Evolutionary conservation across 495 filamentous ascomycete species (phyloP).

Genomic region (Xylaria sp.): DNA sequence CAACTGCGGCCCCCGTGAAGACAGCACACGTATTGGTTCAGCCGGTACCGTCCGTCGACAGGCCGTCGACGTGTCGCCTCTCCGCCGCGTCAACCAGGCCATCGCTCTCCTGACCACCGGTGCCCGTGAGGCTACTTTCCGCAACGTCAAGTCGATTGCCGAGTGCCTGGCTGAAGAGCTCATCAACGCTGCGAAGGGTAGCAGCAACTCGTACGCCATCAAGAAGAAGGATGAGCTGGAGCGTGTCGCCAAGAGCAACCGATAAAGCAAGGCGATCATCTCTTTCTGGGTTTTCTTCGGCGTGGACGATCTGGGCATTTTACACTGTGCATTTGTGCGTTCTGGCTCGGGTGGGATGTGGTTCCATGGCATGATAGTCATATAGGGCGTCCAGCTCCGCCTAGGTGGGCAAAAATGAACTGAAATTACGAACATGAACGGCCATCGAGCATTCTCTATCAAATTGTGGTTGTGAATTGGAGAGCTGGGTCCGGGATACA

Average conservation of each 20-base stretch:
- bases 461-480: conserved; percentile 23
- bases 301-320: conserved; percentile 57
- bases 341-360: conserved; percentile 53
- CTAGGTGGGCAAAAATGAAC: conserved; percentile 44
- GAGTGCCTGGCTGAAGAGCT: conserved; percentile 99
- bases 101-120: conserved; percentile 97
- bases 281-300: conserved; percentile 50
- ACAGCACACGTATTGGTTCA: conserved; percentile 98
- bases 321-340: conserved; percentile 59
- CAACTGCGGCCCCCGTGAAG: conserved; percentile 99
- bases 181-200: conserved; percentile 99
- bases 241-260: conserved; percentile 99
- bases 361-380: conserved; percentile 58
- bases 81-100: conserved; percentile 99
- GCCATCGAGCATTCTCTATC: conserved; percentile 12
- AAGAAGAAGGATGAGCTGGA: conserved; percentile 99
- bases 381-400: conserved; percentile 52
- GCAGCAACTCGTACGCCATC: conserved; percentile 99
- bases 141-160: conserved; percentile 97
- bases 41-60: conserved; percentile 99
- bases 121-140: conserved; percentile 95
- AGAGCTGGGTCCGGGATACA: conserved; percentile 9
- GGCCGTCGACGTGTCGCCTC: conserved; percentile 99
- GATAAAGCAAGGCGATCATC: conserved; percentile 65
- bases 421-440: conserved; percentile 39